Evolutionary conservation across 495 filamentous ascomycete genomes (phyloP), one percentile per base, ranked within the genome.

Genomic region (Lindgomyces ingoldianus): DNA sequence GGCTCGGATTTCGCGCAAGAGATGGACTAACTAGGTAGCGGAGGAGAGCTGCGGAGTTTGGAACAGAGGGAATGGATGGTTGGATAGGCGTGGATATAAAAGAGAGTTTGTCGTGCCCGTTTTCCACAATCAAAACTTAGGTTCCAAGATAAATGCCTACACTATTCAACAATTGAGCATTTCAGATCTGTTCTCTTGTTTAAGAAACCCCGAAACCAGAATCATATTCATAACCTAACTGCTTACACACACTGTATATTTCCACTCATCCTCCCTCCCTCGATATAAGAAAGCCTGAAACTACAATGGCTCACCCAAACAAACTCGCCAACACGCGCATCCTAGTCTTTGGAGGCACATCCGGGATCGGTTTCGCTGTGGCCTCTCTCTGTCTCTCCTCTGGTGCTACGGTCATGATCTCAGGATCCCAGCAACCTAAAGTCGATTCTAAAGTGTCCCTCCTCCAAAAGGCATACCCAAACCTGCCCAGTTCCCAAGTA

Each of bases 331-430:
- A 61, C 36, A 24, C 64, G 25, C 57, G 27, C 58, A 36, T 70
- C 53, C 57, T 70, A 41, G 21, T 70, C 67, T 65, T 70, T 39
- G 67, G 67, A 29, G 67, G 67, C 30, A 70, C 67, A 25, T 65
- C 62, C 57, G 67, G 67, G 50, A 65, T 70, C 50, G 67, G 62
- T 29, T 62, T 70, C 52, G 62, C 39, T 47, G 57, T 65, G 30
- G 67, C 67, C 42, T 19, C 1, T 57, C 42, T 70, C 24, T 29
- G 19, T 26, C 62, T 65, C 45, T 64, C 62, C 9, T 73, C 81
- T 22, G 77, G 78, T 39, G 81, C 81, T 39, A 68, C 67, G 57
- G 79, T 87, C 42, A 83, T 79, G 30, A 78, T 70, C 18, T 88
- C 79, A 41, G 82, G 80, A 1, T 88, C 85, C 0, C 76, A 75